Conservation (phyloP, 345 rosid species). For the Salix exigua region DNA sequence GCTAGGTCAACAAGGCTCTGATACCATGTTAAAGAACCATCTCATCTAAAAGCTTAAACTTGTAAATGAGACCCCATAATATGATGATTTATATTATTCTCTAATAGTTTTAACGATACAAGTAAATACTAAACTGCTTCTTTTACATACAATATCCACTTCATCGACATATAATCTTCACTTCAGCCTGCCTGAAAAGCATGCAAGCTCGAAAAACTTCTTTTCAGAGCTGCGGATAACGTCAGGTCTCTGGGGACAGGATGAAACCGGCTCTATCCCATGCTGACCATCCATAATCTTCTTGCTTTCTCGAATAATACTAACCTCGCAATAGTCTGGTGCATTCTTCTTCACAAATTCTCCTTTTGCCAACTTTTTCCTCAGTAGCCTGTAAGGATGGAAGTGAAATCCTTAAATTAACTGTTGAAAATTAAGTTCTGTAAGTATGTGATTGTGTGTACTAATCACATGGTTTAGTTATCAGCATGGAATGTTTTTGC, state of each 20-base stretch:
- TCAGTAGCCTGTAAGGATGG: constrained; percentile 22
- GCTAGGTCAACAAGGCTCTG: too few relatives aligned
- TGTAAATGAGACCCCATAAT: too few relatives aligned
- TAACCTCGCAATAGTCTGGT: constrained; percentile 50
- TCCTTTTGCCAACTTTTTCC: constrained; percentile 36
- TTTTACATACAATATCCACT: neutral
- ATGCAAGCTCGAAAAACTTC: constrained; percentile 35
- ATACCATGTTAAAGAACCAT: too few relatives aligned
- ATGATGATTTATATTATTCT: too few relatives aligned
- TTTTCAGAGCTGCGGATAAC: constrained; percentile 5
- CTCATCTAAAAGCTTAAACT: too few relatives aligned
- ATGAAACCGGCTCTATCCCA: constrained; percentile 2
- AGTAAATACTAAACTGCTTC: neutral
- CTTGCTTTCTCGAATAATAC: constrained; percentile 39
- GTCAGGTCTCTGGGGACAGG: constrained; percentile 2
- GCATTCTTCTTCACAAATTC: constrained; percentile 49
- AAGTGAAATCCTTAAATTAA: neutral
- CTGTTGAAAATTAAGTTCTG: neutral
- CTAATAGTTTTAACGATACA: too few relatives aligned
- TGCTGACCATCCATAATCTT: constrained; percentile 20
- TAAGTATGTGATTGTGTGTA: too few relatives aligned
- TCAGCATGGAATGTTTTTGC: neutral
- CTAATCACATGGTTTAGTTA: neutral
- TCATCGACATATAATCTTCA: neutral
- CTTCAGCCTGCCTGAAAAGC: constrained; percentile 40